Conservation (phyloP, 108 stramenopile genomes). For the Epithemia pelagica region DNA sequence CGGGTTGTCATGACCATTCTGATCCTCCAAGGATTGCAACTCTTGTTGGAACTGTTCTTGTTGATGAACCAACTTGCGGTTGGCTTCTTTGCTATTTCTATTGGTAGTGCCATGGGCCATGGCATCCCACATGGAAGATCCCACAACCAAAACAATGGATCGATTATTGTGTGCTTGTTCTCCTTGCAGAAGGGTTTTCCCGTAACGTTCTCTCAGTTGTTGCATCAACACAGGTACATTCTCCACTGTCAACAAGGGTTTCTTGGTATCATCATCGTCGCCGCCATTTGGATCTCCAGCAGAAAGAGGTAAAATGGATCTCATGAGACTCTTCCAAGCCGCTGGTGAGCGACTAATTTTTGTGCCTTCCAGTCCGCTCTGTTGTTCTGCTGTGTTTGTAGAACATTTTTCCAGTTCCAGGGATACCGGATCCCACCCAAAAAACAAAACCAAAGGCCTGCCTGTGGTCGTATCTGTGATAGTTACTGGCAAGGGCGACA, state of each 20-base stretch:
- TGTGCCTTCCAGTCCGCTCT: no score
- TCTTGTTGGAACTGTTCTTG: not conserved
- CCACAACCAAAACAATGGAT: not conserved
- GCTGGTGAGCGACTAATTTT: no score
- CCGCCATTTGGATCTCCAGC: no score
- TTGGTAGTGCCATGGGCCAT: not conserved
- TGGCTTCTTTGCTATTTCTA: not conserved
- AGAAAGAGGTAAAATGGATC: no score
- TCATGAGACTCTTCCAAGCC: no score
- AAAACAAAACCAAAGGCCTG: no score
- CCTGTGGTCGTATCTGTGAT: no score
- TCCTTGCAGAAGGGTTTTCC: not conserved
- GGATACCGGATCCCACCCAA: no score
- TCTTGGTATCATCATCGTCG: no score
- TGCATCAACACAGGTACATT: not conserved
- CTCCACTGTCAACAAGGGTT: not conserved
- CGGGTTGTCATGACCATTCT: not conserved
- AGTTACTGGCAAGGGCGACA: no score
- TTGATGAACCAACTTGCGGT: not conserved
- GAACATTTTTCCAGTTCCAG: no score
- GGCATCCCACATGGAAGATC: not conserved
- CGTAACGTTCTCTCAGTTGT: not conserved
- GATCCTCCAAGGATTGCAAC: not conserved
- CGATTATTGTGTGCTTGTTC: not conserved
- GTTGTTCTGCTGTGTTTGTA: no score